phyloP scores from a whole-genome alignment of 345 rosid genomes.

The Psidium guajava region DNA sequence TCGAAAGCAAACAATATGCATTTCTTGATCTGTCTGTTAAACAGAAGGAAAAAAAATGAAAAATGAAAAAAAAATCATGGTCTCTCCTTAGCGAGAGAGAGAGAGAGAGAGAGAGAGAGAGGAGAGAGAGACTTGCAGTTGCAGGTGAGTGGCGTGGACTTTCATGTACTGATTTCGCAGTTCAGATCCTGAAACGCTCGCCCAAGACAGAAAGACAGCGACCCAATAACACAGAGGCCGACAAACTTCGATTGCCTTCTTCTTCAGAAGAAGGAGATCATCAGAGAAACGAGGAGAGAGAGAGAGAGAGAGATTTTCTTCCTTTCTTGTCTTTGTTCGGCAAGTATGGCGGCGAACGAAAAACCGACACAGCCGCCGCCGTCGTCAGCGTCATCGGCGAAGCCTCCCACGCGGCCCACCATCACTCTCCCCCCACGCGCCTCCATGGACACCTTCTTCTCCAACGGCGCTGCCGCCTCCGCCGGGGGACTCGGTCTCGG shows the following conservation, averaged over 20 bases:
- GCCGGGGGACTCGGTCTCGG: conserved; percentile 1
- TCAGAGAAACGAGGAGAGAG: not conserved
- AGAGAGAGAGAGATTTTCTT: not conserved
- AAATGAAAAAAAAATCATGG: not conserved
- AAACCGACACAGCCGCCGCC: conserved; percentile 13
- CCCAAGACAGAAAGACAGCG: not conserved
- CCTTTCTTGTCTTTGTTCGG: not conserved
- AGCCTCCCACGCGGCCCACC: conserved; percentile 35
- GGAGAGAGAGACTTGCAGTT: not conserved
- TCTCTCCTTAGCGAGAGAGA: not conserved
- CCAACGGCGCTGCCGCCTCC: not conserved
- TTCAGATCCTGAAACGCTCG: not conserved
- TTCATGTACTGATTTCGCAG: not conserved
- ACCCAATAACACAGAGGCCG: not conserved
- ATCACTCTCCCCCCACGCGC: conserved; percentile 56
- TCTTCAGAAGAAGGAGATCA: not conserved
- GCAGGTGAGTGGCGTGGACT: not conserved
- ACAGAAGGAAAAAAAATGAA: not conserved
- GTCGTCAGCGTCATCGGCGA: not conserved
- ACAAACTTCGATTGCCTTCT: not conserved
- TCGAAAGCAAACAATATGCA: not conserved
- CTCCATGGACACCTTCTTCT: conserved; percentile 30
- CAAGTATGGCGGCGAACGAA: conserved; percentile 6
- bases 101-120: not conserved
- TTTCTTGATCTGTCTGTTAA: too few species aligned